Evolutionary conservation across 768 basidiomycete genomes (phyloP).

Genomic region (Lyophyllum decastes): DNA sequence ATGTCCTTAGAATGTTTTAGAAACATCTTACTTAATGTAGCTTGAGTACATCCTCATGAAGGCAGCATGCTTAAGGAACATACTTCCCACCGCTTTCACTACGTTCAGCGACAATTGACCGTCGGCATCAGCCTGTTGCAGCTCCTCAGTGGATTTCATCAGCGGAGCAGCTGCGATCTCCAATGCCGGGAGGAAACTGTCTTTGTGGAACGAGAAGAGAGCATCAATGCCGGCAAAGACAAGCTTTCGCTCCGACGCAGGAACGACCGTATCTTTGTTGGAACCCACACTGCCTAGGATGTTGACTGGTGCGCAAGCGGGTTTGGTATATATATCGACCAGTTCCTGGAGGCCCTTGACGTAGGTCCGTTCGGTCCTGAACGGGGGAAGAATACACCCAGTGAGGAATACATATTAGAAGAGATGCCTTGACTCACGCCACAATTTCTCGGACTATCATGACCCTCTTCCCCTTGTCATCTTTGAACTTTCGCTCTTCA

Average conservation of each 20-base stretch:
- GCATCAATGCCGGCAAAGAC: conserved; percentile 92
- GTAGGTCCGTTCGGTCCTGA: conserved; percentile 92
- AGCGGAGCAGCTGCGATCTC: conserved; percentile 76
- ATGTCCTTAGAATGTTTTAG: conserved; percentile 6
- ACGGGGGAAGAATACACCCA: conserved; percentile 4
- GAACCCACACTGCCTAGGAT: conserved; percentile 70
- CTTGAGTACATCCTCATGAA: conserved; percentile 99
- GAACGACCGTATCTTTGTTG: conserved; percentile 82
- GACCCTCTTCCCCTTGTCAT: conserved; percentile 83
- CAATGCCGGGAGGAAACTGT: conserved; percentile 89
- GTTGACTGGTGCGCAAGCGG: conserved; percentile 71
- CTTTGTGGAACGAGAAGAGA: conserved; percentile 88
- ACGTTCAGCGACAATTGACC: conserved; percentile 74
- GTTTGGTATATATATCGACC: conserved; percentile 92
- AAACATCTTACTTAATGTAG: conserved; percentile 84
- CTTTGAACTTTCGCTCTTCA: conserved; percentile 88
- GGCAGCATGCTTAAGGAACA: conserved; percentile 91
- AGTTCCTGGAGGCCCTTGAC: conserved; percentile 93
- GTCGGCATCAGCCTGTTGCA: conserved; percentile 60
- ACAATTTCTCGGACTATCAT: conserved; percentile 91
- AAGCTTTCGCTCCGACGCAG: conserved; percentile 81
- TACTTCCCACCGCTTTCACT: conserved; percentile 80
- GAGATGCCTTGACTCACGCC: conserved; percentile 53
- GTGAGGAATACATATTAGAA: conserved; percentile 15
- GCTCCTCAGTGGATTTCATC: conserved; percentile 46